Base-by-base conservation (phyloP, 1,284 basidiomycete genomes). In the Cystobasidium slooffiae region DNA sequence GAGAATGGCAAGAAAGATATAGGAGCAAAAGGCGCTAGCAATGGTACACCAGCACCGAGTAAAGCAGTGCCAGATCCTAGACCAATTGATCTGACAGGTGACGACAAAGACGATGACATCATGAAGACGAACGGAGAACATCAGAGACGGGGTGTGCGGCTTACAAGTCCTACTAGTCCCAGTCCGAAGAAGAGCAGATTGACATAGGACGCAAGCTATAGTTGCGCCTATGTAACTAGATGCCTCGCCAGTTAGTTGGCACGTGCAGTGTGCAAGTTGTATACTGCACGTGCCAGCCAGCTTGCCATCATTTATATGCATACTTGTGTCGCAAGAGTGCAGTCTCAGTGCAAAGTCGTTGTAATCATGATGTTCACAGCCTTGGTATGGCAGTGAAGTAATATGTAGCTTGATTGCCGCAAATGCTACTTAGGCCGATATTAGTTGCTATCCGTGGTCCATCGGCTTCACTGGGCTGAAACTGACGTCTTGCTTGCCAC, bases 181-280 rank as follows among this genome's bases (percentile, higher is more conserved):
- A 73, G 70, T 43, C 70, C 70, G 10, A 73, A 73, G 70, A 73
- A 73, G 53, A 62, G 70, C 14, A 20, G 63, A 16, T 44, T 73
- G 49, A 66, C 31, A 12, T 73, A 55, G 43, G 20, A 20, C 2
- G 7, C 20, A n/a, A 44, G 39, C 56, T 41, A 43, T 56, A 37
- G 24, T 22, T 51, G 41, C 31, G 5, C 46, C 39, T 12, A 46
- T 43, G 20, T 4, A 4, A 14, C 3, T 51, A 31, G 5, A 31
- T 31, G 31, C 31, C 31, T 31, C 31, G 31, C 31, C 1, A 31
- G 31, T 31, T 31, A 5, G 5, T 5, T 2, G 31, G 31, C 31
- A 31, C 31, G 31, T 31, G 31, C 31, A 31, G 31, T 31, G 5
- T 5, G 5, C 31, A 31, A 31, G 31, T 31, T 31, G n/a, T 31